Evolutionary conservation across 2,329 filamentous ascomycete species (phyloP).

Genomic region (Verticillium tricorpus): DNA sequence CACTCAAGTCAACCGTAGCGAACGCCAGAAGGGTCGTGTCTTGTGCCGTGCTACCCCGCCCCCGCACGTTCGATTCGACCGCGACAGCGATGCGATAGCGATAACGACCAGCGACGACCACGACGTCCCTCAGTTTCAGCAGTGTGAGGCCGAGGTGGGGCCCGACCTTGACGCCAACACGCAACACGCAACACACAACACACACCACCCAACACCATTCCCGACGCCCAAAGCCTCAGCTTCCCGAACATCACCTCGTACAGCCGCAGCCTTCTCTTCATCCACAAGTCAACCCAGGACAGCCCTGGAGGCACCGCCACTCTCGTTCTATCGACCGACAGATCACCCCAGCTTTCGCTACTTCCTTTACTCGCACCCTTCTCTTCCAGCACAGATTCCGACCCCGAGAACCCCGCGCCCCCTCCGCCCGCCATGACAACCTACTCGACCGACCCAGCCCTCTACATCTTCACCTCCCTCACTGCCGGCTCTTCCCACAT

Average conservation of each 20-base stretch:
- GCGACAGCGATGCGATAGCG: not conserved
- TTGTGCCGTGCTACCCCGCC: not conserved
- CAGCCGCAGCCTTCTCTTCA: not conserved
- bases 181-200: not conserved
- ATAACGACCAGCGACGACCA: too few relatives aligned
- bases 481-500: conserved; percentile 95
- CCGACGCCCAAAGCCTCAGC: not conserved
- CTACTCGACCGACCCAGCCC: conserved; percentile 59
- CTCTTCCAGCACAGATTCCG: not conserved
- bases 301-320: not conserved
- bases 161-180: not conserved
- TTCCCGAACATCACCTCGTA: not conserved
- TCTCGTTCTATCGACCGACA: not conserved
- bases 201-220: not conserved
- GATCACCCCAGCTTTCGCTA: not conserved
- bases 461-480: conserved; percentile 95
- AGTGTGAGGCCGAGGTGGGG: not conserved
- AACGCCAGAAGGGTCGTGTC: not conserved
- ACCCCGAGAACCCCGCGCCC: not conserved
- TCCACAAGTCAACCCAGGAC: not conserved
- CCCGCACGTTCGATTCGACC: not conserved
- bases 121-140: not conserved
- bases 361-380: too few relatives aligned
- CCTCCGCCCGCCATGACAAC: conserved; percentile 17
- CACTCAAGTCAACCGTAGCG: not conserved